These are phyloP conservation scores for Pseudopithomyces chartarum DNA, from an alignment of 2,329 filamentous ascomycete genomes.

Conservation along the genomic window DNA sequence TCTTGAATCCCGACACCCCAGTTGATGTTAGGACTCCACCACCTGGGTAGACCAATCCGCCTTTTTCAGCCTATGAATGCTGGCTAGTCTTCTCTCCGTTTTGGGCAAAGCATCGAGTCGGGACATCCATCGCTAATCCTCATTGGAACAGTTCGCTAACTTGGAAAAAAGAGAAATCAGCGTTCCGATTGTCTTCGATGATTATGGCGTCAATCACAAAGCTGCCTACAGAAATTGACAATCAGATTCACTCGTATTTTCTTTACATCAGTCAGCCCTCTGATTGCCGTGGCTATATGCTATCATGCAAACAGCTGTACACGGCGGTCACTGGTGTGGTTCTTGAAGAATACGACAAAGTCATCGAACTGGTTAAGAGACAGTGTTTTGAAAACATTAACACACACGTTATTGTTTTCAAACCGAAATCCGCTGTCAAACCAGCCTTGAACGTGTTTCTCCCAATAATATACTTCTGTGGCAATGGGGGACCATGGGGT, in stretches of 20 bases:
- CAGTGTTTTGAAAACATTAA: neutral
- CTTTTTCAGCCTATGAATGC: too few relatives aligned
- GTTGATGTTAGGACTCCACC: too few relatives aligned
- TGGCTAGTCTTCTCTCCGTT: too few relatives aligned
- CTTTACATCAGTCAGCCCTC: neutral
- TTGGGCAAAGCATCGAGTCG: too few relatives aligned
- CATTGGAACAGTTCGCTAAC: too few relatives aligned
- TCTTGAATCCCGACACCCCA: too few relatives aligned
- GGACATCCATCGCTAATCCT: too few relatives aligned
- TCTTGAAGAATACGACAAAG: neutral
- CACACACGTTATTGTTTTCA: neutral
- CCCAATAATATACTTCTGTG: neutral
- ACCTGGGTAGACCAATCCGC: too few relatives aligned
- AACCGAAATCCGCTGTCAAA: neutral
- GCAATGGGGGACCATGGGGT: neutral
- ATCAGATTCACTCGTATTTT: neutral
- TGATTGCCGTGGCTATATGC: neutral
- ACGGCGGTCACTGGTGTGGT: neutral
- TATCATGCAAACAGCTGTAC: neutral
- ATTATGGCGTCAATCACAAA: neutral
- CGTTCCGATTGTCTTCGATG: too few relatives aligned
- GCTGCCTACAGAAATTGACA: neutral
- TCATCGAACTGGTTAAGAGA: neutral
- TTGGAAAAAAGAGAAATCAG: too few relatives aligned
- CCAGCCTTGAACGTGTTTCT: neutral